Conservation (phyloP, 225 moss, liverwort and hornwort species). For the Thuidium tamariscinum region DNA sequence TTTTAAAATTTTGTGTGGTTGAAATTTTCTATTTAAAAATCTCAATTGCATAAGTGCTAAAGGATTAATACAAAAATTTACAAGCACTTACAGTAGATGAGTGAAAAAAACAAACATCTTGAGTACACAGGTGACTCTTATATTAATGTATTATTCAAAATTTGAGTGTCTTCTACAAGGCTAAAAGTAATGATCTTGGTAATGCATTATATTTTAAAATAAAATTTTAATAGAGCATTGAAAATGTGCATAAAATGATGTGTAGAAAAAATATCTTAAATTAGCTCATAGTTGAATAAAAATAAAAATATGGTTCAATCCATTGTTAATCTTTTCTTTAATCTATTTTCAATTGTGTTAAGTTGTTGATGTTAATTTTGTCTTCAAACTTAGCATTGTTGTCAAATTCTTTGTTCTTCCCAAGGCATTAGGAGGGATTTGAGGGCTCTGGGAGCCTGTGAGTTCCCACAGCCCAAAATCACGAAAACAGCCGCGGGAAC, state of each 20-base stretch:
- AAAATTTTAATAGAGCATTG: not conserved
- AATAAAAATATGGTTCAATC: not conserved
- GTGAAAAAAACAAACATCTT: not conserved
- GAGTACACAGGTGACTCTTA: not conserved
- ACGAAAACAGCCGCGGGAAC: too few relatives aligned
- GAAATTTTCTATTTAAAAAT: not conserved
- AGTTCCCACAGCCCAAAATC: too few relatives aligned
- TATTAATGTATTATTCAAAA: not conserved
- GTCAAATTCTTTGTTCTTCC: not conserved
- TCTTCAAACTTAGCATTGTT: not conserved
- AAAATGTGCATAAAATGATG: not conserved
- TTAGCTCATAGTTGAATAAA: not conserved
- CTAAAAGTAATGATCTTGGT: not conserved
- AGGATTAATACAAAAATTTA: not conserved
- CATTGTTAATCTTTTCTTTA: not conserved
- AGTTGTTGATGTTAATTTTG: not conserved
- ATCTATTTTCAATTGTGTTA: not conserved
- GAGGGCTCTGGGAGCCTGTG: too few relatives aligned
- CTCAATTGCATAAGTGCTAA: rapidly evolving
- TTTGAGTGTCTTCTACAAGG: not conserved
- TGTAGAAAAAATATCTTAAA: not conserved
- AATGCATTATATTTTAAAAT: not conserved
- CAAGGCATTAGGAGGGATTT: too few relatives aligned
- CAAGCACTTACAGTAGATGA: not conserved
- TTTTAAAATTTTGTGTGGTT: too few relatives aligned